Base-by-base conservation (phyloP, 1,284 basidiomycete genomes). In the Ustilago trichophora region DNA sequence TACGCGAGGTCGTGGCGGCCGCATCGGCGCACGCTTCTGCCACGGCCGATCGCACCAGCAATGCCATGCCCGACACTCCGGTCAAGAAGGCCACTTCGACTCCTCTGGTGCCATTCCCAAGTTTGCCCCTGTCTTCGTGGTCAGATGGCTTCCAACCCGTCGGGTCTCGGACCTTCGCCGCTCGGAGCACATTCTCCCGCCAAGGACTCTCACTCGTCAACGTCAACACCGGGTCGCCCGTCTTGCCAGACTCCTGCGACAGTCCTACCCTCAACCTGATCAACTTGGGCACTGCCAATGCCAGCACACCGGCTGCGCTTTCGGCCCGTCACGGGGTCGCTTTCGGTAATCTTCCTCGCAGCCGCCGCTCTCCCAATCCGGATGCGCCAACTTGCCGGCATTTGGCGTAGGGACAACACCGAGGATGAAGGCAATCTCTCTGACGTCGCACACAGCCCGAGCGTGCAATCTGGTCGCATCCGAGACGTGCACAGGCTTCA, bases 51-150 rank as follows among this genome's bases (percentile, higher is more conserved):
- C 46, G 54, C 15, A 18, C 46, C 2, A 46, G 40, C 35, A 46
- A 62, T 34, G 37, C 68, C 8, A 83, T 83, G 83, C 83, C 83
- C 15, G 82, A 83, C 47, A 83, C 83, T 3, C 83, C 83, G 0
- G 73, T 81, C 60, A 81, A 81, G 64, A 76, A 71, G 31, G 54
- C 63, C 10, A 55, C 54, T 22, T 54, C 59, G 16, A 52, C 60
- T 6, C 45, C 57, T 9, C 19, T 71, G 43, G 49, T 71, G 25
- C 68, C 68, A 2, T 71, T 71, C 33, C 67, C 34, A 59, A 60
- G 37, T 51, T 62, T 21, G 31, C 38, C 16, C 36, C 65, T 21
- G 57, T 50, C 49, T 68, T 35, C 57, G 65, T 16, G 44, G 41
- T 31, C 54, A 63, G 26, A 35, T 38, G 26, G 51, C 35, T 12